A percentile compares a stretch with the other conserved stretches of the same genome.
These are phyloP conservation scores for Pseudocercospora fuligena DNA, from an alignment of 2,329 filamentous ascomycete species.

Conservation along the genomic window DNA sequence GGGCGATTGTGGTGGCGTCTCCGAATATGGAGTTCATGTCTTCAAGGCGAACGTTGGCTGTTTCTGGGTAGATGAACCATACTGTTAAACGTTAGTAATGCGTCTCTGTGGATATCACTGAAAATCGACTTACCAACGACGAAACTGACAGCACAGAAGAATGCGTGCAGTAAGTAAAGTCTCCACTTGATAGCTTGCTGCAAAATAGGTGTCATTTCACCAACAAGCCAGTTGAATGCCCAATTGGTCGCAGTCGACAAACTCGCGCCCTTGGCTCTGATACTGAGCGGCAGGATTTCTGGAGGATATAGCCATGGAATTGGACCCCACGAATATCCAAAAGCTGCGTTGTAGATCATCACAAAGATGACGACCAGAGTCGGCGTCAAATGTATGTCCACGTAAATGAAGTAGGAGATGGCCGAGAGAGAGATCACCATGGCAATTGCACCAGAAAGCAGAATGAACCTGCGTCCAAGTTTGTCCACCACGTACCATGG, in stretches of 20 bases:
- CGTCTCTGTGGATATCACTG: neutral
- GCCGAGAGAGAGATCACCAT: conserved; percentile 87
- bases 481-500: conserved; percentile 97
- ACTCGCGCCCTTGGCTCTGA: conserved; percentile 95
- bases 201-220: conserved; percentile 89
- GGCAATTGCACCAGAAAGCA: conserved; percentile 84
- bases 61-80: conserved; percentile 97
- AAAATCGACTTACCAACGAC: conserved; percentile 78
- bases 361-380: conserved; percentile 90
- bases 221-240: conserved; percentile 98
- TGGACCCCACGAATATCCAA: conserved; percentile 96
- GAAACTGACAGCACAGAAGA: conserved; percentile 94
- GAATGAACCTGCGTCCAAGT: conserved; percentile 85
- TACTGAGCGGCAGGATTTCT: conserved; percentile 96
- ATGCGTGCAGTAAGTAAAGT: conserved; percentile 91
- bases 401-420: conserved; percentile 94
- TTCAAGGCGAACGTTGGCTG: conserved; percentile 90
- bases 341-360: conserved; percentile 97
- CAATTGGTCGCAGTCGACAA: conserved; percentile 95
- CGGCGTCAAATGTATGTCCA: conserved; percentile 78
- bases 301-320: conserved; percentile 98
- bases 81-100: conserved; percentile 59
- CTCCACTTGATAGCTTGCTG: conserved; percentile 94
- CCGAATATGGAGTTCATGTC: conserved; percentile 97
- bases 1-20: conserved; percentile 82